Conservation (phyloP, 805 yeast species). For the Ogataea chonburiensis region DNA sequence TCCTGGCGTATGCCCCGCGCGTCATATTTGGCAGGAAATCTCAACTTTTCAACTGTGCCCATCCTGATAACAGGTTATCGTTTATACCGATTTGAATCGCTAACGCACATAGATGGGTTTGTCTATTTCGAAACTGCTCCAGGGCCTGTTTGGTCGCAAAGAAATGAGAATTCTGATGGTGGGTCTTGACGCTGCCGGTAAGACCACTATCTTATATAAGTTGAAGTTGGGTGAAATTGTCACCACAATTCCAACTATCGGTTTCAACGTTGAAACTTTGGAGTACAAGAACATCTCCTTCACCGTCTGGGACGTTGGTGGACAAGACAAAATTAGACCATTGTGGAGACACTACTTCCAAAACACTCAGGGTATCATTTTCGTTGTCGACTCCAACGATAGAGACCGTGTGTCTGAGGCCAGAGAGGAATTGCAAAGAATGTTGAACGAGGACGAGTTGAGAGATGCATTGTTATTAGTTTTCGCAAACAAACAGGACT, state of each 20-base stretch:
- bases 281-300: slow-evolving; percentile 95
- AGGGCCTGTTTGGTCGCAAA: slow-evolving; percentile 94
- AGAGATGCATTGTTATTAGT: slow-evolving; percentile 94
- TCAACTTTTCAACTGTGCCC: slow-evolving; percentile 1
- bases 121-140: slow-evolving; percentile 89
- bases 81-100: slow-evolving; percentile 8
- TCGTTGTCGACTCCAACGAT: slow-evolving; percentile 96
- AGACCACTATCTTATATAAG: slow-evolving; percentile 93
- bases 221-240: slow-evolving; percentile 94
- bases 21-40: slow-evolving; percentile 4
- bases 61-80: slow-evolving; percentile 5
- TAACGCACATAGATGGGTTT: slow-evolving; percentile 70
- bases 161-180: slow-evolving; percentile 98
- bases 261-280: slow-evolving; percentile 96
- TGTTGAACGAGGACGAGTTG: slow-evolving; percentile 97
- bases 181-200: slow-evolving; percentile 98
- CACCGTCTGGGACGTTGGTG: slow-evolving; percentile 99
- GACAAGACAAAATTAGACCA: slow-evolving; percentile 98
- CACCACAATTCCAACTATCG: slow-evolving; percentile 95
- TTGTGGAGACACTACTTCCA: slow-evolving; percentile 99
- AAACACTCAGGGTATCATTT: slow-evolving; percentile 97
- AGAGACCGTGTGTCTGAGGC: slow-evolving; percentile 98
- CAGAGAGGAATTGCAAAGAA: slow-evolving; percentile 96
- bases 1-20: slow-evolving; percentile 1
- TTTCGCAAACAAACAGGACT: slow-evolving; percentile 97